Evolutionary conservation across 768 basidiomycete genomes (phyloP).

Genomic region (Dioszegia aurantiaca): DNA sequence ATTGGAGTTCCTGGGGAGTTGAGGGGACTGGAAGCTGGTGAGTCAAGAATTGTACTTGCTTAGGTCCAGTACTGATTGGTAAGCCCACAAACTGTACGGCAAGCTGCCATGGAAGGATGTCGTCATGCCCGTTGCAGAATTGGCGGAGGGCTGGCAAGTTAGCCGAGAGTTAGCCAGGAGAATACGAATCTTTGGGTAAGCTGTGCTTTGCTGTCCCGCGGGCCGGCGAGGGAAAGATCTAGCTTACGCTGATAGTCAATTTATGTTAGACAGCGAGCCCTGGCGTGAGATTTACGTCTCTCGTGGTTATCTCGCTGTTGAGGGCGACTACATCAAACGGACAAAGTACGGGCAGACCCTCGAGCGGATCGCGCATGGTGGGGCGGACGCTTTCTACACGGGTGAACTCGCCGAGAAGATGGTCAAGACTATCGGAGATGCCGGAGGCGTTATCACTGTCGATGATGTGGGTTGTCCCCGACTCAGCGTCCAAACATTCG

Average conservation of each 20-base stretch:
- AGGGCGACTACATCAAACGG: conserved; percentile 72
- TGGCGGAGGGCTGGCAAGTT: conserved; percentile 78
- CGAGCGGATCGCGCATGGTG: conserved; percentile 67
- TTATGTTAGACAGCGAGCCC: conserved; percentile 57
- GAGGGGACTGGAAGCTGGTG: conserved; percentile 69
- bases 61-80: neutral
- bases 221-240: neutral
- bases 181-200: conserved; percentile 59
- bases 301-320: conserved; percentile 64
- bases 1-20: conserved; percentile 92
- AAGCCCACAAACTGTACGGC: conserved; percentile 77
- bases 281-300: conserved; percentile 85
- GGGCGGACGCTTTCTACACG: conserved; percentile 74
- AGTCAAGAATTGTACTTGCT: conserved; percentile 8
- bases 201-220: neutral
- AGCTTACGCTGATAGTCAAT: conserved; percentile 27
- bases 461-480: conserved; percentile 57
- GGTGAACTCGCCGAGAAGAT: conserved; percentile 69
- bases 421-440: conserved; percentile 64
- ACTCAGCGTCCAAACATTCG: neutral
- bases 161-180: conserved; percentile 71
- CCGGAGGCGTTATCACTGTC: conserved; percentile 76
- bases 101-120: conserved; percentile 72
- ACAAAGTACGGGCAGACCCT: conserved; percentile 76
- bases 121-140: conserved; percentile 67